These are phyloP conservation scores for Eucalyptus regnans DNA, from an alignment of 345 rosid species.

Conservation along the genomic window DNA sequence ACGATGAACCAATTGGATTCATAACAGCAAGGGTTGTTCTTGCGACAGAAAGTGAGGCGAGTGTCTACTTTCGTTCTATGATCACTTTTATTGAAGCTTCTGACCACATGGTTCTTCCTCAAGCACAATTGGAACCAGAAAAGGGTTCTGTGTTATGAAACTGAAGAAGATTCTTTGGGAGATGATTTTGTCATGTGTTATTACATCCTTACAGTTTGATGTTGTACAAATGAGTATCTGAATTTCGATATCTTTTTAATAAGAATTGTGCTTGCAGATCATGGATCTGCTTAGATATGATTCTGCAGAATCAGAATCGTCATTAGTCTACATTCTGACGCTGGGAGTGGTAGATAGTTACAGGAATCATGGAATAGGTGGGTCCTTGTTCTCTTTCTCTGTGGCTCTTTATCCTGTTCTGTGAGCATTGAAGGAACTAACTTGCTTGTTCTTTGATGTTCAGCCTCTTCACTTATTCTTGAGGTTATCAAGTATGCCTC, in stretches of 20 bases:
- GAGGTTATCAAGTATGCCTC: slow-evolving; percentile 72
- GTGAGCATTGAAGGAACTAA: not conserved
- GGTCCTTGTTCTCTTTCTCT: not conserved
- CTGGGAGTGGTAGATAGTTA: slow-evolving; percentile 84
- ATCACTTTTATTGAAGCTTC: not conserved
- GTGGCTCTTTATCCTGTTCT: not conserved
- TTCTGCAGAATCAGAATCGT: slow-evolving; percentile 58
- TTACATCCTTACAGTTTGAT: not conserved
- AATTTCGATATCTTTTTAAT: not conserved
- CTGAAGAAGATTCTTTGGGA: not conserved
- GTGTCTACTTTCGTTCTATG: not conserved
- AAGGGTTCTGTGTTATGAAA: not conserved
- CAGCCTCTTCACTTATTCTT: slow-evolving; percentile 69
- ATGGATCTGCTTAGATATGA: slow-evolving; percentile 70
- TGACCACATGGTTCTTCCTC: not conserved
- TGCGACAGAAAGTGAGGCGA: slow-evolving; percentile 83
- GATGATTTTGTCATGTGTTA: not conserved
- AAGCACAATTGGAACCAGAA: not conserved
- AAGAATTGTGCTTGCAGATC: slow-evolving; percentile 40
- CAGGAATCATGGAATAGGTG: slow-evolving; percentile 85
- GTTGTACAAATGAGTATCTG: not conserved
- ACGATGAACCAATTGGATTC: slow-evolving; percentile 85
- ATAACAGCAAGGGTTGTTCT: slow-evolving; percentile 67
- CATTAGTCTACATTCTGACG: slow-evolving; percentile 73
- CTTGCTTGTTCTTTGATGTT: slow-evolving; percentile 7